Conservation (phyloP, 495 filamentous ascomycete species). For the Antarctomyces pellizariae region DNA sequence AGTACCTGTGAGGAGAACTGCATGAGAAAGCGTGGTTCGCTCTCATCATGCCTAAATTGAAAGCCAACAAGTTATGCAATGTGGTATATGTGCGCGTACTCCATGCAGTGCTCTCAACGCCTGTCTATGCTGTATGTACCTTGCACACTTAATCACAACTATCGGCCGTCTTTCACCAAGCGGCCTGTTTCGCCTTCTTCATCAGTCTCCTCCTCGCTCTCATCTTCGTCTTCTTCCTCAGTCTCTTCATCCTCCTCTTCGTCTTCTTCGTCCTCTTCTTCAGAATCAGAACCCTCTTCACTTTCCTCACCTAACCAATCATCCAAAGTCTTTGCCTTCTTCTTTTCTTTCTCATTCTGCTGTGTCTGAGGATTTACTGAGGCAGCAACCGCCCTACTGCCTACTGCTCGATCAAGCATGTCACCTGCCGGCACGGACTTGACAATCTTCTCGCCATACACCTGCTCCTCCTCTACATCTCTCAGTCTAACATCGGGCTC, state of each 20-base stretch:
- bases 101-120: too few species aligned
- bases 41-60: too few species aligned
- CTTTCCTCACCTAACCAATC: slow-evolving; percentile 70
- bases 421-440: slow-evolving; percentile 41
- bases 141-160: too few species aligned
- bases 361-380: background rate
- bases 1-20: too few species aligned
- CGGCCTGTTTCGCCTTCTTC: slow-evolving; percentile 21
- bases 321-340: slow-evolving; percentile 49
- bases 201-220: slow-evolving; percentile 27
- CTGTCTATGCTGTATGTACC: too few species aligned
- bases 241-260: slow-evolving; percentile 17
- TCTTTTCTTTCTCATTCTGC: slow-evolving; percentile 1
- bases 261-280: slow-evolving; percentile 10
- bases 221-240: slow-evolving; percentile 22
- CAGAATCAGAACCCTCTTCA: too few species aligned
- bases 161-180: too few species aligned
- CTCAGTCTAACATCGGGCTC: slow-evolving; percentile 62
- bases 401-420: slow-evolving; percentile 31
- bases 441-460: slow-evolving; percentile 17
- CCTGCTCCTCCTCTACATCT: slow-evolving; percentile 17
- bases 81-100: too few species aligned
- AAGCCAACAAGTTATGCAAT: too few species aligned
- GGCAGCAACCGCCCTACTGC: slow-evolving; percentile 8
- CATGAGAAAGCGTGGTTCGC: too few species aligned